phyloP scores from a whole-genome alignment of 352 stramenopile genomes.

The Phytophthora vignae region DNA sequence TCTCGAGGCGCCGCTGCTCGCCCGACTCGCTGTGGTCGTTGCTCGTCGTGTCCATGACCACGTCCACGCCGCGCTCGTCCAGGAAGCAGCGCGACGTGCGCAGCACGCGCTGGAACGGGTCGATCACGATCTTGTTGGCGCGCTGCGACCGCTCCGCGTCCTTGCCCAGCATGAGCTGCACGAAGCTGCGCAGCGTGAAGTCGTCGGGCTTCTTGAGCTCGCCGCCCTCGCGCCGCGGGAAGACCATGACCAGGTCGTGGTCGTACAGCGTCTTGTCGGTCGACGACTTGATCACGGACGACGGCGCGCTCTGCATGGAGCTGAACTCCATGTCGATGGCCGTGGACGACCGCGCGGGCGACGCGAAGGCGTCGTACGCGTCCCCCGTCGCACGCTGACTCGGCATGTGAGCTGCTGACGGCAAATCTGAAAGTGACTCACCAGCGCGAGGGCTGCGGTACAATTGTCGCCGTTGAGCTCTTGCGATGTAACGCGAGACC shows the following conservation, averaged over 20 bases:
- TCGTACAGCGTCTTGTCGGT: constrained; percentile 65
- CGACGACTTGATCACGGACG: constrained; percentile 17
- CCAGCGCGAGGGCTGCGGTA: no score
- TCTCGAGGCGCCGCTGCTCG: constrained; percentile 51
- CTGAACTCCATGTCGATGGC: constrained; percentile 55
- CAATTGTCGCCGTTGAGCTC: no score
- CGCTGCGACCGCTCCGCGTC: constrained; percentile 50
- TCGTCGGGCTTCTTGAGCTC: constrained; percentile 72
- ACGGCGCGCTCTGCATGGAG: constrained; percentile 45
- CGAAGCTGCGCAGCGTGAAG: constrained; percentile 71
- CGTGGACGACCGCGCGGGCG: constrained; percentile 36
- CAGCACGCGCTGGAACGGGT: constrained; percentile 77
- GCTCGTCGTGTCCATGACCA: constrained; percentile 42
- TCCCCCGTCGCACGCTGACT: neutral
- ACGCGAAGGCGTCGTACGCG: constrained; percentile 51
- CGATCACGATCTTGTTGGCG: constrained; percentile 59
- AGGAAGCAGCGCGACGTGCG: constrained; percentile 77
- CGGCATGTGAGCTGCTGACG: neutral
- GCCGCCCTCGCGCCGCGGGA: constrained; percentile 66
- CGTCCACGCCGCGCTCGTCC: constrained; percentile 62
- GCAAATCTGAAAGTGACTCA: constrained; percentile 36
- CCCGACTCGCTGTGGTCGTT: constrained; percentile 61
- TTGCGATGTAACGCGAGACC: neutral
- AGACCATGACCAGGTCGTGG: constrained; percentile 86
- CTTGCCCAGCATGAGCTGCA: constrained; percentile 75